Conservation (phyloP, 805 yeast species). For the Metschnikowia aberdeeniae region DNA sequence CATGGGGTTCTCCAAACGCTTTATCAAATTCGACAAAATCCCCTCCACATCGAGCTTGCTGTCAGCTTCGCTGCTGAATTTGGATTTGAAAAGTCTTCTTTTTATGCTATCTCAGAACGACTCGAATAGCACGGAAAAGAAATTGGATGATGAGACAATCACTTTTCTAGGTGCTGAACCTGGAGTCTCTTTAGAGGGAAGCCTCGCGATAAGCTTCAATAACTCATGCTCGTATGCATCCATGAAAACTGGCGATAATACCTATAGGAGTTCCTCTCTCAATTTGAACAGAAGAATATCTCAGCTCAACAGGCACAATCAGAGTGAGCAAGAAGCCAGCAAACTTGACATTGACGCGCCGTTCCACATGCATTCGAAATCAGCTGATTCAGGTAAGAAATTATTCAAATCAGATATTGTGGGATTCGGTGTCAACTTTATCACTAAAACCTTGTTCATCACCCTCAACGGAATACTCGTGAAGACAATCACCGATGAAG, state of each 20-base stretch:
- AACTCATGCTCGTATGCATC: constrained; percentile 39
- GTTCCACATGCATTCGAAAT: constrained; percentile 23
- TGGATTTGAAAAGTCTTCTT: constrained; percentile 31
- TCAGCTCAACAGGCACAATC: constrained; percentile 24
- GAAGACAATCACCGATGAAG: constrained; percentile 13
- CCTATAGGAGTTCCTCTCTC: constrained; percentile 28
- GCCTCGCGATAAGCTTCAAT: constrained; percentile 39
- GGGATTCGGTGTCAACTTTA: constrained; percentile 81
- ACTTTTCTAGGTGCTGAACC: constrained; percentile 31
- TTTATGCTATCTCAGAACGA: constrained; percentile 22
- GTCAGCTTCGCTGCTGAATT: constrained; percentile 10
- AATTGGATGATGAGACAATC: constrained; percentile 19
- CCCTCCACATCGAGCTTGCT: constrained; percentile 7
- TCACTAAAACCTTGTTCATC: constrained; percentile 58
- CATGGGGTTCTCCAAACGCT: constrained; percentile 32
- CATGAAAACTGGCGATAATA: constrained; percentile 26
- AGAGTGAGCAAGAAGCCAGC: constrained; percentile 29
- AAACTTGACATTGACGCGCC: constrained; percentile 35
- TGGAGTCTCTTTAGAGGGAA: constrained; percentile 37
- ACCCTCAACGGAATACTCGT: constrained; percentile 72
- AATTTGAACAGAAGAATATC: constrained; percentile 36
- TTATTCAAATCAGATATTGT: constrained; percentile 53
- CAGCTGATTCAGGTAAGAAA: constrained; percentile 24
- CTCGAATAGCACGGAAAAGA: constrained; percentile 4
- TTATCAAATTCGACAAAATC: constrained; percentile 21